Conservation (phyloP, 768 basidiomycete species). For the Holtermanniella nyarrowii region DNA sequence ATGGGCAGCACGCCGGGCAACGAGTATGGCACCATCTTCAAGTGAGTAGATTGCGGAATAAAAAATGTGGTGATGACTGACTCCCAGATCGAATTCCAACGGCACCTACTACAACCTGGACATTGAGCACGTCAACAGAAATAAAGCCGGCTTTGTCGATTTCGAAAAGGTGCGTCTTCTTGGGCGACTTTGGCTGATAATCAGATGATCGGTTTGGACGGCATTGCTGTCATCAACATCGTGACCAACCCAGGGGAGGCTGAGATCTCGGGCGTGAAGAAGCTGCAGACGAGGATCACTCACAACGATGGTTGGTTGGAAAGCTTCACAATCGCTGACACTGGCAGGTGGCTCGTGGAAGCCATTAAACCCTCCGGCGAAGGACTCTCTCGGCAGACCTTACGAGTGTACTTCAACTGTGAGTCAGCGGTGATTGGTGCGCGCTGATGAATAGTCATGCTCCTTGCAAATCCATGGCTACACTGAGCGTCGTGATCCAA, state of each 20-base stretch:
- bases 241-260: conserved; percentile 75
- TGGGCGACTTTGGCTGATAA: not conserved
- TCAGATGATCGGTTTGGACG: conserved; percentile 77
- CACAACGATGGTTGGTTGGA: conserved; percentile 80
- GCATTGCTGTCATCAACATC: conserved; percentile 85
- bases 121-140: conserved; percentile 79
- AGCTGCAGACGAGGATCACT: conserved; percentile 74
- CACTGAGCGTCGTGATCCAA: conserved; percentile 79
- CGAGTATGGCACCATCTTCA: conserved; percentile 72
- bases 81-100: conserved; percentile 88
- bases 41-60: too few relatives aligned
- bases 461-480: conserved; percentile 88
- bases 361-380: conserved; percentile 58
- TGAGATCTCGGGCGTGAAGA: conserved; percentile 57
- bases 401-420: conserved; percentile 68
- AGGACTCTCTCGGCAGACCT: conserved; percentile 61
- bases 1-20: conserved; percentile 65
- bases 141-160: conserved; percentile 76
- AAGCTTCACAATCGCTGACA: conserved; percentile 3
- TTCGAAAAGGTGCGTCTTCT: conserved; percentile 62
- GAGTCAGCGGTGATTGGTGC: conserved; percentile 14
- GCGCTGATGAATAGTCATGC: conserved; percentile 54
- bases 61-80: too few relatives aligned
- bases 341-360: conserved; percentile 76
- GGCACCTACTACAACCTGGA: conserved; percentile 92